Percentiles rank a stretch among this genome's conserved stretches.
These are phyloP conservation scores for Ceratobasidium sp. DNA, from an alignment of 1,284 basidiomycete genomes.

Conservation along the genomic window DNA sequence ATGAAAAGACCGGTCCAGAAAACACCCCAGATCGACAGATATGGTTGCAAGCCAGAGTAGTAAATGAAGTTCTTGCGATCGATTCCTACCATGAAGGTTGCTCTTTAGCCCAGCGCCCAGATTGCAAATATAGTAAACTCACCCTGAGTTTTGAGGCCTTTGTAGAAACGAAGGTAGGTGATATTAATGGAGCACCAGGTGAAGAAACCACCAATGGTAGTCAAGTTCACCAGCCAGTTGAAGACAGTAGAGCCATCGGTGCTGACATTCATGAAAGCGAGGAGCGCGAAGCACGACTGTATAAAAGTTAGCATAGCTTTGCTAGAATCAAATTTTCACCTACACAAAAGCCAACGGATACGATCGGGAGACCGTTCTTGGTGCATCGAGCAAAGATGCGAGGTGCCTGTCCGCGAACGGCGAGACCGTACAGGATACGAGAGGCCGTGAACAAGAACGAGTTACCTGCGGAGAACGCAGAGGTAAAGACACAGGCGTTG, in stretches of 20 bases:
- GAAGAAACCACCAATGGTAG: conserved; percentile 66
- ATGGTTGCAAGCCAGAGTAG: conserved; percentile 62
- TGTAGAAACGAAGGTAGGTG: conserved; percentile 56
- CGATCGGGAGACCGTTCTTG: conserved; percentile 72
- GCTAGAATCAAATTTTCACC: conserved; percentile 42
- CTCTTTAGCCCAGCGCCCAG: background rate
- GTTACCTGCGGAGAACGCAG: conserved; percentile 85
- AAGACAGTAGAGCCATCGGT: conserved; percentile 48
- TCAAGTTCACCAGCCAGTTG: conserved; percentile 64
- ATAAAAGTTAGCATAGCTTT: conserved; percentile 34
- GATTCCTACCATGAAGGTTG: conserved; percentile 47
- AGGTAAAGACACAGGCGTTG: conserved; percentile 56
- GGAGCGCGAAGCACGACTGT: conserved; percentile 54
- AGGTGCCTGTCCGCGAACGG: conserved; percentile 77
- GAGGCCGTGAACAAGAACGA: conserved; percentile 81
- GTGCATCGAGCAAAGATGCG: conserved; percentile 69
- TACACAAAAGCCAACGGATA: conserved; percentile 61
- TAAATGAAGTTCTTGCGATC: conserved; percentile 61
- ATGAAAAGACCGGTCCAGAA: conserved; percentile 50
- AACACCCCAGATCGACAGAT: conserved; percentile 48
- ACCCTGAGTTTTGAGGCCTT: conserved; percentile 49
- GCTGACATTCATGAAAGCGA: conserved; percentile 60
- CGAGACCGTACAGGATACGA: conserved; percentile 82
- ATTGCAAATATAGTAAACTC: background rate
- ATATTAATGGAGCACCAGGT: conserved; percentile 48